phyloP scores from a whole-genome alignment of 345 rosid genomes.

The Pugionium cornutum region DNA sequence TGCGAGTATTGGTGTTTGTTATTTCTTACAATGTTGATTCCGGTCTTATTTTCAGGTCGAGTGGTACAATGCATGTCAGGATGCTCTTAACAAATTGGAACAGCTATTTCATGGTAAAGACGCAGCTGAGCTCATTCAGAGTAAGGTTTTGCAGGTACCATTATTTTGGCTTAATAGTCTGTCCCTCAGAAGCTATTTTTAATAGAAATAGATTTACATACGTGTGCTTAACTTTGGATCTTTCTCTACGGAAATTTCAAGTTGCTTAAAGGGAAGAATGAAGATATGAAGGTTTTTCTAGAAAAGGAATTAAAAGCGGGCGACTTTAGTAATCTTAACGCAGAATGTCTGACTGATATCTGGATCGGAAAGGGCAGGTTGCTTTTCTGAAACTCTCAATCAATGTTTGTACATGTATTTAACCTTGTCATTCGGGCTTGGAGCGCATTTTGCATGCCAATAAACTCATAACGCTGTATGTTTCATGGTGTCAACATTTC shows the following conservation, averaged over 20 bases:
- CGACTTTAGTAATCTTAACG: slow-evolving; percentile 65
- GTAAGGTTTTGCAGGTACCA: slow-evolving; percentile 74
- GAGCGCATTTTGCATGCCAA: slow-evolving; percentile 20
- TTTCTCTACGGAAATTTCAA: slow-evolving; percentile 41
- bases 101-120: slow-evolving; percentile 67
- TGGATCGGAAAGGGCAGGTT: slow-evolving; percentile 98
- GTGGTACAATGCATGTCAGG: slow-evolving; percentile 76
- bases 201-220: slow-evolving; percentile 4
- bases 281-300: slow-evolving; percentile 63
- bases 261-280: slow-evolving; percentile 71
- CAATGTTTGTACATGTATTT: slow-evolving; percentile 32
- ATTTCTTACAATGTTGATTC: slow-evolving; percentile 24
- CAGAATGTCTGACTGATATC: slow-evolving; percentile 88
- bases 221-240: slow-evolving; percentile 27
- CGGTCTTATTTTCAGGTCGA: slow-evolving; percentile 58
- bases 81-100: slow-evolving; percentile 72
- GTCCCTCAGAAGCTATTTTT: slow-evolving; percentile 7
- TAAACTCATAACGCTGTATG: slow-evolving; percentile 2
- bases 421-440: slow-evolving; percentile 31
- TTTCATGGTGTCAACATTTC: slow-evolving; percentile 24
- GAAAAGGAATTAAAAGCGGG: slow-evolving; percentile 69
- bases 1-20: slow-evolving; percentile 22
- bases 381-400: slow-evolving; percentile 42
- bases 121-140: slow-evolving; percentile 64
- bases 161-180: slow-evolving; percentile 17